Evolutionary conservation across 2,329 filamentous ascomycete species (phyloP).

Genomic region (Emergomyces pasteurianus): DNA sequence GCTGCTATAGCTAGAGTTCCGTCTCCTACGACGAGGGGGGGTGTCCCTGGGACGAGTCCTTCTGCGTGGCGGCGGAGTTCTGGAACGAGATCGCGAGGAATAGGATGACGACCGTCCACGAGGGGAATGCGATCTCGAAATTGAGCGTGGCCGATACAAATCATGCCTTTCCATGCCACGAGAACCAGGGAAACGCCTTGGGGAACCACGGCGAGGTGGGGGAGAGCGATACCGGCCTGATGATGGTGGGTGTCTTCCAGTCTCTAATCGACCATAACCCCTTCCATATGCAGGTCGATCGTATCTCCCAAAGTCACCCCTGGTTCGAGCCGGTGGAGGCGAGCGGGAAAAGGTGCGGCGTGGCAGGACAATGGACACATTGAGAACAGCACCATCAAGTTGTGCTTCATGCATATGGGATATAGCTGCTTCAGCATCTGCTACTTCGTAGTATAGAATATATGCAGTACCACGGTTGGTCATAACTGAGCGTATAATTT

Average conservation of each 20-base stretch:
- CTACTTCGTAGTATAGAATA: slow-evolving; percentile 66
- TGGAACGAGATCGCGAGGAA: slow-evolving; percentile 29
- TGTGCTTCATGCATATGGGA: slow-evolving; percentile 98
- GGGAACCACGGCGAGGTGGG: slow-evolving; percentile 18
- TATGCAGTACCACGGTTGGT: slow-evolving; percentile 91
- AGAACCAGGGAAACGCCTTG: slow-evolving; percentile 27
- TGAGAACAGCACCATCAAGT: slow-evolving; percentile 68
- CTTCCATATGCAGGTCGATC: slow-evolving; percentile 27
- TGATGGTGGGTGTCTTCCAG: slow-evolving; percentile 7
- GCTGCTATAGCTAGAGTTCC: slow-evolving; percentile 51
- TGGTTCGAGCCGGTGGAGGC: slow-evolving; percentile 58
- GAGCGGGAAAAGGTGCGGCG: slow-evolving; percentile 69
- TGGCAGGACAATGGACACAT: slow-evolving; percentile 79
- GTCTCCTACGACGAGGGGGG: slow-evolving; percentile 33
- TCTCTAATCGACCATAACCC: slow-evolving; percentile 18
- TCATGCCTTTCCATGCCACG: slow-evolving; percentile 38
- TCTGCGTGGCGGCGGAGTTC: slow-evolving; percentile 30
- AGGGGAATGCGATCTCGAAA: slow-evolving; percentile 37
- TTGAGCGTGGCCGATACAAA: slow-evolving; percentile 49
- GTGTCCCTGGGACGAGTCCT: slow-evolving; percentile 24
- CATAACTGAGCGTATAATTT: slow-evolving; percentile 47
- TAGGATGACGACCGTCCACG: slow-evolving; percentile 23
- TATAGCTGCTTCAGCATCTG: slow-evolving; percentile 77
- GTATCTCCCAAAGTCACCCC: slow-evolving; percentile 45
- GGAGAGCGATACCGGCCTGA: slow-evolving; percentile 20